phyloP scores from a whole-genome alignment of 2,329 filamentous ascomycete genomes.

The Fusarium acutatum region DNA sequence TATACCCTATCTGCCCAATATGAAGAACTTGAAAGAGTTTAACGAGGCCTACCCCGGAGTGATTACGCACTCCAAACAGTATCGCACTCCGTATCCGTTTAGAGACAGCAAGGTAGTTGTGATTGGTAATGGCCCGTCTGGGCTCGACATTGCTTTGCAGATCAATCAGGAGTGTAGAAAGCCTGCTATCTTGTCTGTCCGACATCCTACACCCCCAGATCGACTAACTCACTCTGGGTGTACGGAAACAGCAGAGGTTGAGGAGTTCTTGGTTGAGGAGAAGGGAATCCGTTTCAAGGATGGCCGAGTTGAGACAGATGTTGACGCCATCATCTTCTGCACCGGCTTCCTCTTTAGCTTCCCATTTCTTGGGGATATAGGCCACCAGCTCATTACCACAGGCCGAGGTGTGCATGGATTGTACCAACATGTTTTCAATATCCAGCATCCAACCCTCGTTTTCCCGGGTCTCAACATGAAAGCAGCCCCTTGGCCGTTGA shows the following conservation, averaged over 20 bases:
- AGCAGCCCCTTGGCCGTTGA: constrained; percentile 86
- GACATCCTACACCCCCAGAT: constrained; percentile 56
- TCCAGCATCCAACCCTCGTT: constrained; percentile 77
- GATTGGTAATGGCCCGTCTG: constrained; percentile 85
- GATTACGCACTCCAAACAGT: constrained; percentile 82
- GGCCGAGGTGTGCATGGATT: constrained; percentile 76
- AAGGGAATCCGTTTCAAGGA: constrained; percentile 73
- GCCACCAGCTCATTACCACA: constrained; percentile 66
- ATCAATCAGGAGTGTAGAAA: constrained; percentile 68
- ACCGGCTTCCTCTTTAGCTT: constrained; percentile 90
- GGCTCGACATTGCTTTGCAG: constrained; percentile 82
- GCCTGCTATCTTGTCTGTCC: constrained; percentile 73
- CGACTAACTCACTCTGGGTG: constrained; percentile 56
- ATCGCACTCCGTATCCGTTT: constrained; percentile 72
- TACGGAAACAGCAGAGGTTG: constrained; percentile 66
- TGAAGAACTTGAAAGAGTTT: constrained; percentile 68
- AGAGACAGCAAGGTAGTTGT: constrained; percentile 78
- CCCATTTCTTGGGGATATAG: constrained; percentile 69
- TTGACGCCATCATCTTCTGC: constrained; percentile 85
- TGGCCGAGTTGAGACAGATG: constrained; percentile 67
- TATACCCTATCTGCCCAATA: constrained; percentile 71
- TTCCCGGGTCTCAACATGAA: constrained; percentile 81
- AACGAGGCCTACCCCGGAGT: constrained; percentile 64
- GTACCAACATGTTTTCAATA: constrained; percentile 83
- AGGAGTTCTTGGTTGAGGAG: constrained; percentile 60